These are phyloP conservation scores for Melastoma malabathricum DNA, from an alignment of 345 rosid species.

Conservation along the genomic window DNA sequence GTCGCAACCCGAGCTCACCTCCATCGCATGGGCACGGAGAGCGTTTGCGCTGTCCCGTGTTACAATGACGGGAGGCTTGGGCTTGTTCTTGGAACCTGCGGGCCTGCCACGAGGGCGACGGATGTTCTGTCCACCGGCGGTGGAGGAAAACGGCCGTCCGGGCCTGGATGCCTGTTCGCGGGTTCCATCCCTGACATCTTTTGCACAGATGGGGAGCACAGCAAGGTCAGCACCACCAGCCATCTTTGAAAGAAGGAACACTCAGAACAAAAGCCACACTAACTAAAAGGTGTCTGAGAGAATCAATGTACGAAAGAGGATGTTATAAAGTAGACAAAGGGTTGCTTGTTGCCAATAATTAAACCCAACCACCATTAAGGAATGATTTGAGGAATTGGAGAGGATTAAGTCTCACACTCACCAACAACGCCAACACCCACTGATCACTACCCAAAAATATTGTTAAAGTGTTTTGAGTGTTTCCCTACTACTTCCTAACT, in stretches of 20 bases:
- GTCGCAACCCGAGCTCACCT: conserved; percentile 84
- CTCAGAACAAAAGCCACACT: too few species aligned
- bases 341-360: too few species aligned
- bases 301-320: too few species aligned
- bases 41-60: conserved; percentile 81
- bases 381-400: too few species aligned
- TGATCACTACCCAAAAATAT: too few species aligned
- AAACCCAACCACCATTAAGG: too few species aligned
- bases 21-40: conserved; percentile 77
- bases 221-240: conserved; percentile 40
- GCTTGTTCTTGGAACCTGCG: conserved; percentile 87
- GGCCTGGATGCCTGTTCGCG: conserved; percentile 31
- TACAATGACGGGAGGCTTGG: conserved; percentile 85
- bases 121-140: conserved; percentile 33
- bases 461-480: too few species aligned
- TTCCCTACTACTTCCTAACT: too few species aligned
- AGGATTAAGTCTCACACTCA: too few species aligned
- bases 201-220: conserved; percentile 27
- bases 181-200: conserved; percentile 28
- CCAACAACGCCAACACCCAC: too few species aligned
- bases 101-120: conserved; percentile 90
- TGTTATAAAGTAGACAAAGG: too few species aligned
- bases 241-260: conserved; percentile 17
- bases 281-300: too few species aligned
- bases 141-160: conserved; percentile 32